phyloP scores from a whole-genome alignment of 2,329 filamentous ascomycete species.

The Arthrobotrys musiformis region DNA sequence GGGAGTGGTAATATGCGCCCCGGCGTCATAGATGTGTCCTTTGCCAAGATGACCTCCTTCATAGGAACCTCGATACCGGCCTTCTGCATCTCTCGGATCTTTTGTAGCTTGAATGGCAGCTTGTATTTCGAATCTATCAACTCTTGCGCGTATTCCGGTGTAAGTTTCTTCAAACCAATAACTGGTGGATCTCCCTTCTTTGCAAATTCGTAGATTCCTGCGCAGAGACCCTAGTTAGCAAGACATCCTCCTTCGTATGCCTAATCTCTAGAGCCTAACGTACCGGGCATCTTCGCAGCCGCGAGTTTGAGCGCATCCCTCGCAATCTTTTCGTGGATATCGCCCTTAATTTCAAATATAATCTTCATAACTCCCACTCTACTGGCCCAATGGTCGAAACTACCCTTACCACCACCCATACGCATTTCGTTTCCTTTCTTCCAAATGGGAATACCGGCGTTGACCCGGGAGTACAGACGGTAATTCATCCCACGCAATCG shows the following conservation, averaged over 20 bases:
- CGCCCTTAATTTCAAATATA: constrained; percentile 89
- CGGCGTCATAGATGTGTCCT: constrained; percentile 54
- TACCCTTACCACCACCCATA: constrained; percentile 99
- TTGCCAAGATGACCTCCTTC: constrained; percentile 32
- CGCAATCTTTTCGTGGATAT: constrained; percentile 92
- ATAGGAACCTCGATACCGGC: constrained; percentile 58
- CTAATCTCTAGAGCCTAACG: constrained; percentile 49
- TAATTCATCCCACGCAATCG: constrained; percentile 91
- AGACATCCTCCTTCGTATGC: not conserved
- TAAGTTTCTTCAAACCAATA: constrained; percentile 91
- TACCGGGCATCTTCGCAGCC: constrained; percentile 92
- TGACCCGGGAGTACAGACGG: constrained; percentile 87
- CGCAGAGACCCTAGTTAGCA: not conserved
- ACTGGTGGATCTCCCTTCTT: constrained; percentile 89
- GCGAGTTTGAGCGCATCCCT: constrained; percentile 93
- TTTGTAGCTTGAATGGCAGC: constrained; percentile 69
- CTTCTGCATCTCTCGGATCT: constrained; percentile 74
- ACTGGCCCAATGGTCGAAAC: constrained; percentile 95
- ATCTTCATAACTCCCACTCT: constrained; percentile 91
- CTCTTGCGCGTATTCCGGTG: constrained; percentile 79
- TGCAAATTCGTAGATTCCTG: constrained; percentile 89
- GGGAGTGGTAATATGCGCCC: constrained; percentile 37
- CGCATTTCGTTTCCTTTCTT: constrained; percentile 93
- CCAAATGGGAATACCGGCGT: constrained; percentile 94
- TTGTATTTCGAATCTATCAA: constrained; percentile 64